Evolutionary conservation across 352 stramenopile genomes (phyloP).

Genomic region (Phytophthora capsici): DNA sequence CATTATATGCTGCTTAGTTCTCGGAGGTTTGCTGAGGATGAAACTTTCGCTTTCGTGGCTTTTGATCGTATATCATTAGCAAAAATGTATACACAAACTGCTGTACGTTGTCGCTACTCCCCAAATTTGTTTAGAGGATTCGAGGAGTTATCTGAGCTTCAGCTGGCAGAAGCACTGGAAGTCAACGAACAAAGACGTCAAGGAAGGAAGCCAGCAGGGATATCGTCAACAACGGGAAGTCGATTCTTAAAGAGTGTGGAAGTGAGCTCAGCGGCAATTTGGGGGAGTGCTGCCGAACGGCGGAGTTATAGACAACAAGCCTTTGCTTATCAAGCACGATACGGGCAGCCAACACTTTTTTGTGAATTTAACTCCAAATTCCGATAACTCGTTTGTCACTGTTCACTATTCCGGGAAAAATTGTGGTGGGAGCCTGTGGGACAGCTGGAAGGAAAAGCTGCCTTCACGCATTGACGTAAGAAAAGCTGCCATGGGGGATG

Average conservation of each 20-base stretch:
- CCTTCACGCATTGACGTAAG: neutral
- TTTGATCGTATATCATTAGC: neutral
- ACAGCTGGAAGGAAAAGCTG: neutral
- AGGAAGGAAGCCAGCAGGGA: neutral
- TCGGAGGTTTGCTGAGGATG: neutral
- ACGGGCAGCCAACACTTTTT: constrained; percentile 5
- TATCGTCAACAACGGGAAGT: neutral
- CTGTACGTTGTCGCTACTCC: neutral
- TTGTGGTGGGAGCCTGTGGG: neutral
- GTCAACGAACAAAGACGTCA: neutral
- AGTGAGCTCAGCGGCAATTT: neutral
- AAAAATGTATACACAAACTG: constrained; percentile 4
- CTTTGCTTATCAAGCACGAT: constrained; percentile 6
- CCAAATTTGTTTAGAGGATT: neutral
- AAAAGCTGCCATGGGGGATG: neutral
- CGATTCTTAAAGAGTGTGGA: neutral
- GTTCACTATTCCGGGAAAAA: constrained; percentile 14
- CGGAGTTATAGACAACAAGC: neutral
- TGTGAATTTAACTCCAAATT: constrained; percentile 8
- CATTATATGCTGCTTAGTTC: neutral
- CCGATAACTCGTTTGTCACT: neutral
- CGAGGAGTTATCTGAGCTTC: neutral
- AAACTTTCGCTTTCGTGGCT: constrained; percentile 2
- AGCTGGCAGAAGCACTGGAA: neutral
- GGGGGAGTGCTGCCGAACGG: constrained; percentile 1